These are phyloP conservation scores for Suillus decipiens DNA, from an alignment of 768 basidiomycete species.

Conservation along the genomic window DNA sequence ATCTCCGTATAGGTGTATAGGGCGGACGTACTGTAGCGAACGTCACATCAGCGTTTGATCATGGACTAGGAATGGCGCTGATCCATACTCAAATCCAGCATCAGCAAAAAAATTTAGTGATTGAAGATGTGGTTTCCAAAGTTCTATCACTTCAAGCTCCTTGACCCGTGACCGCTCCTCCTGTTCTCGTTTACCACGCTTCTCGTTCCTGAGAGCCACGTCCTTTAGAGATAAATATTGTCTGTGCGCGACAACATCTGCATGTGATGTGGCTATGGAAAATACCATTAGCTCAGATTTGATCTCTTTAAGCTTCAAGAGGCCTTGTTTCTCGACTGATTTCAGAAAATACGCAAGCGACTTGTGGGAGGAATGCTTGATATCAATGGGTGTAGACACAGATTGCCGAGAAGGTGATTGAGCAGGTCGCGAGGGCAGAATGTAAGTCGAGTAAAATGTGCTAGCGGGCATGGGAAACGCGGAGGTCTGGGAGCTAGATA, in stretches of 20 bases:
- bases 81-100: conserved; percentile 59
- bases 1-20: conserved; percentile 62
- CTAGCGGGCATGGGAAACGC: conserved; percentile 79
- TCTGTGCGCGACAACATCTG: conserved; percentile 52
- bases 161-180: conserved; percentile 45
- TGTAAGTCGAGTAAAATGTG: conserved; percentile 70
- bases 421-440: conserved; percentile 82
- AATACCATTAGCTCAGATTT: conserved; percentile 55
- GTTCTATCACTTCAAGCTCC: conserved; percentile 61
- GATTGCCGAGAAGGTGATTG: conserved; percentile 27
- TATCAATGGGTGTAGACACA: conserved; percentile 53
- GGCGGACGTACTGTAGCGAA: conserved; percentile 43
- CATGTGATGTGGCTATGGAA: conserved; percentile 57
- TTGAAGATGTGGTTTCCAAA: conserved; percentile 66
- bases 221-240: conserved; percentile 64
- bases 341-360: conserved; percentile 83
- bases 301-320: conserved; percentile 70
- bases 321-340: conserved; percentile 66
- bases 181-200: conserved; percentile 55
- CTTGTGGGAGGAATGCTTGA: conserved; percentile 81
- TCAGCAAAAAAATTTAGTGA: conserved; percentile 63
- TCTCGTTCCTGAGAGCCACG: conserved; percentile 62
- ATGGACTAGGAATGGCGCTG: conserved; percentile 13
- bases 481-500: conserved; percentile 47
- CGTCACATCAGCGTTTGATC: conserved; percentile 29